Base-by-base conservation (phyloP, 2,329 filamentous ascomycete species). In the Lachnellula occidentalis region DNA sequence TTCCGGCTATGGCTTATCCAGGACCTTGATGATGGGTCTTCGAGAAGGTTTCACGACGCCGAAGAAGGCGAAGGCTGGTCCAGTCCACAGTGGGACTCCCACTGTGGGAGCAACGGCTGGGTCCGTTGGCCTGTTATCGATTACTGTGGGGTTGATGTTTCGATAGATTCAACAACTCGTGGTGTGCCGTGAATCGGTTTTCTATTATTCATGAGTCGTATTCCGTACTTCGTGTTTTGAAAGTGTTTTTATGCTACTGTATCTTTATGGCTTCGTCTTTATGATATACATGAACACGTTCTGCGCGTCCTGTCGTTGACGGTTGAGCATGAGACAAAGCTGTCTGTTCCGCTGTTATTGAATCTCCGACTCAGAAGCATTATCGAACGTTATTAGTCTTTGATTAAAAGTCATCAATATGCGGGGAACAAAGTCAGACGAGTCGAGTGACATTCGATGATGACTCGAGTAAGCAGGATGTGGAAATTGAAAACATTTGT, bases 1-100 rank as follows among this genome's bases (percentile, higher is more conserved):
- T 45, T 51, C 48, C 59, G 59, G 36, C 34, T 34, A 50, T 47
- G 56, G 45, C 46, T 48, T 55, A 54, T 56, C 61, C 55, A 34
- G 48, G 56, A 58, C 58, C 61, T 54, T 61, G 62, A 54, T 58
- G 58, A 62, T 55, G 60, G 63, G 51, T 50, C 64, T 66, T 66
- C 64, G 56, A 58, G 64, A 66, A 66, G 49, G 64, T 66, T 66
- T 66, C 63, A 63, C 43, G 48, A 54, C 55, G 47, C 56, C 36
- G 52, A 57, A 61, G 57, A 59, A 60, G 59, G 60, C 42, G 58
- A 57, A 55, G 14, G 39, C 41, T 14, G 21, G 37, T n/a, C 12
- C 39, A 17, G 45, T 34, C 46, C 41, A 27, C 24, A 45, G 21
- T n/a, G 42, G 19, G 45, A 50, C n/a, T n/a, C n/a, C 46, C 41